A percentile compares a stretch with the other conserved stretches of the same genome.
Evolutionary conservation across 2,329 filamentous ascomycete genomes (phyloP).

Genomic region (Arachnopeziza araneosa): DNA sequence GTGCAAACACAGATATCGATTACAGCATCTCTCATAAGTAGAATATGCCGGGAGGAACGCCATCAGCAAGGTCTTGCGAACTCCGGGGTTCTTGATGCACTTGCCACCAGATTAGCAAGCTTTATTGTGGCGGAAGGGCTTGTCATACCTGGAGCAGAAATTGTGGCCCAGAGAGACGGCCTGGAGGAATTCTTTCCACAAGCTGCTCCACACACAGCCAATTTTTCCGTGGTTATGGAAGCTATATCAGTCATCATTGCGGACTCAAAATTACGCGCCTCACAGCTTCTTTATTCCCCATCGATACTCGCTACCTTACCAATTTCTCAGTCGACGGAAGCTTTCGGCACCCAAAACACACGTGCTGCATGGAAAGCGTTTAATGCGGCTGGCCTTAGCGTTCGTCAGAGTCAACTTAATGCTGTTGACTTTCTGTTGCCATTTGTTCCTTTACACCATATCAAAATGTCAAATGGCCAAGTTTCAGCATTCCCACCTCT

Average conservation of each 20-base stretch:
- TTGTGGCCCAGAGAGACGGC: conserved; percentile 47
- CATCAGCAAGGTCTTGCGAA: conserved; percentile 69
- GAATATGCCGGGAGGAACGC: conserved; percentile 60
- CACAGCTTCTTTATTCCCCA: conserved; percentile 63
- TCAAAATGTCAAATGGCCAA: conserved; percentile 31
- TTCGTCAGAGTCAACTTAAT: conserved; percentile 36
- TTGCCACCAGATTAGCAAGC: conserved; percentile 67
- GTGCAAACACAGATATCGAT: conserved; percentile 58
- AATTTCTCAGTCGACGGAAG: conserved; percentile 41
- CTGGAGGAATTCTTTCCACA: conserved; percentile 53
- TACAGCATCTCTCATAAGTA: conserved; percentile 49
- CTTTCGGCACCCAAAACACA: conserved; percentile 43
- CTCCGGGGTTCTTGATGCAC: conserved; percentile 68
- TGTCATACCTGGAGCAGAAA: conserved; percentile 60
- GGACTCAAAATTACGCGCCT: conserved; percentile 72
- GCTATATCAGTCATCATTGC: conserved; percentile 72
- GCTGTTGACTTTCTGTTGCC: conserved; percentile 64
- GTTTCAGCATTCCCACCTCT: conserved; percentile 50
- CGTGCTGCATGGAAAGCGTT: conserved; percentile 47
- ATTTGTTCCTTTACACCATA: conserved; percentile 40
- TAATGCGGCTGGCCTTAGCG: conserved; percentile 44
- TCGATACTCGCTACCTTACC: conserved; percentile 66
- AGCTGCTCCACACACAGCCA: conserved; percentile 52
- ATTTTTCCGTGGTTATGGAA: conserved; percentile 66
- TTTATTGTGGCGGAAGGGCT: conserved; percentile 64